Conservation (phyloP, 495 filamentous ascomycete species). For the Penicillium paradoxum region DNA sequence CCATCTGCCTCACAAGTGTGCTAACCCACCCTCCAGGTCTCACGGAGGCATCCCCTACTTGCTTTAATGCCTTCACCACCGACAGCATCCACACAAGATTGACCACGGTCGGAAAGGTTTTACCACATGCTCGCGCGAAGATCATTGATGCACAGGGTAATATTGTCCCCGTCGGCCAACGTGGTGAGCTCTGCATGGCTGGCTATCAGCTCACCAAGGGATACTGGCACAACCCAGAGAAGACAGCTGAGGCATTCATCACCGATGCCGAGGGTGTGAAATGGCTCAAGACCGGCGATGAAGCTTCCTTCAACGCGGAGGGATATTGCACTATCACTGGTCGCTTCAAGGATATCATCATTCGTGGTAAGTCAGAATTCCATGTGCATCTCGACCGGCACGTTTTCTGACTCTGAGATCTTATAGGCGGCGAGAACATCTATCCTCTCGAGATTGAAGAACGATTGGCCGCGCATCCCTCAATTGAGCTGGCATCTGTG, state of each 20-base stretch:
- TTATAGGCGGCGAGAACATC: constrained; percentile 68
- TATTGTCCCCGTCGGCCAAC: constrained; percentile 53
- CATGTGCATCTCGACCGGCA: neutral
- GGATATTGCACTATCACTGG: constrained; percentile 64
- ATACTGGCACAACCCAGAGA: constrained; percentile 67
- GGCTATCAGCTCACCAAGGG: constrained; percentile 65
- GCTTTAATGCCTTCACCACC: constrained; percentile 64
- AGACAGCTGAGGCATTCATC: constrained; percentile 58
- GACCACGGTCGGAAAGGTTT: constrained; percentile 59
- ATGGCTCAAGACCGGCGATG: constrained; percentile 68
- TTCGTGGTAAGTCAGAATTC: constrained; percentile 48
- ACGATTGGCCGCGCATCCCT: constrained; percentile 53
- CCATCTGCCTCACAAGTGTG: neutral
- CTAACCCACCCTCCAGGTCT: constrained; percentile 34
- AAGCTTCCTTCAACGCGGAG: constrained; percentile 59
- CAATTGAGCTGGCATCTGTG: constrained; percentile 53
- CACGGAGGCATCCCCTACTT: constrained; percentile 67
- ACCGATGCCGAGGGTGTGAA: constrained; percentile 53
- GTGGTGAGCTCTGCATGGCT: constrained; percentile 63
- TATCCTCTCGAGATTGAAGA: constrained; percentile 71
- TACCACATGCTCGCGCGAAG: constrained; percentile 65
- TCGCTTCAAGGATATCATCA: constrained; percentile 82
- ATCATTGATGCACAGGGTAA: constrained; percentile 57
- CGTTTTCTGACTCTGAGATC: neutral
- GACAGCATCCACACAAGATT: constrained; percentile 56